Conservation (phyloP, 768 basidiomycete genomes). For the Tylopilus intermedius region DNA sequence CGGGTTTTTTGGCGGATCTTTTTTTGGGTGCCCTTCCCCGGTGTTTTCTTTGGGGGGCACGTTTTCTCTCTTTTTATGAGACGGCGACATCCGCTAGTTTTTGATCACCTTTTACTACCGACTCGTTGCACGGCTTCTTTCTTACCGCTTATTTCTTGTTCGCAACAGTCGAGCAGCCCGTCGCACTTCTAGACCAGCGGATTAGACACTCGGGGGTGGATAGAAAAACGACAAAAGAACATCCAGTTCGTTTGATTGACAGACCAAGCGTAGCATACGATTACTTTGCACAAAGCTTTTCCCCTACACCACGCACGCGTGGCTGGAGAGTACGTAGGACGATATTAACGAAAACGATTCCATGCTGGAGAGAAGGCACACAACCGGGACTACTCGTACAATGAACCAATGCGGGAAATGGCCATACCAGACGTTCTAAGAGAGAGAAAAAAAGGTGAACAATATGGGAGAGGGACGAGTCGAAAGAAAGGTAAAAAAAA, state of each 20-base stretch:
- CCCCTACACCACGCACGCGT: neutral
- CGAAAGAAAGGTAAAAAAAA: neutral
- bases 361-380: neutral
- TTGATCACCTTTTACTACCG: neutral
- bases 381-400: constrained; percentile 13
- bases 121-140: neutral
- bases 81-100: too few species aligned
- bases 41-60: too few species aligned
- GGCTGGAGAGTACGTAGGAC: neutral
- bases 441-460: neutral
- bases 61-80: too few species aligned
- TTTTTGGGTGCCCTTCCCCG: neutral
- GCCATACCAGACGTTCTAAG: too few species aligned
- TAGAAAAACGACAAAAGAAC: neutral
- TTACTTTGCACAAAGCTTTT: neutral
- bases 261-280: neutral
- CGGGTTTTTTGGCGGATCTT: neutral
- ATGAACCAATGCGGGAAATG: neutral
- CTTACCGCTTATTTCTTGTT: neutral
- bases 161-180: neutral
- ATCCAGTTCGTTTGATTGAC: neutral
- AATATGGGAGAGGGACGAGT: neutral
- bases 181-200: neutral
- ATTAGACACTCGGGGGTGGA: too few species aligned
- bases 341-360: neutral